Percentiles rank a stretch among this genome's conserved stretches.
phyloP scores from a whole-genome alignment of 2,329 filamentous ascomycete genomes.

The Aspergillus oerlinghausenensis region DNA sequence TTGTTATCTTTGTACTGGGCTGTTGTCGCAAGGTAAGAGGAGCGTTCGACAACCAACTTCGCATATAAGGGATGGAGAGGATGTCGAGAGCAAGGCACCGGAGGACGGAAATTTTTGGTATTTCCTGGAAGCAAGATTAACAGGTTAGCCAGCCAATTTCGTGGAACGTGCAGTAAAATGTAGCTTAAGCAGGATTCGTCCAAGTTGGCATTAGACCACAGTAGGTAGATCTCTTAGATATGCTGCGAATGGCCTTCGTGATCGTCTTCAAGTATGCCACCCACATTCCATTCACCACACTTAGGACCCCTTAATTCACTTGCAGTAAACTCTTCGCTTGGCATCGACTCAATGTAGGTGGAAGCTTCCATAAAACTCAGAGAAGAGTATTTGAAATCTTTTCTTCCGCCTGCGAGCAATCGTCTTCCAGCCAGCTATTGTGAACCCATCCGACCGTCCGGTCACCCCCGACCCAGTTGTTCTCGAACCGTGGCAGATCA shows the following conservation, averaged over 20 bases:
- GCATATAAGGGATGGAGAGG: slow-evolving; percentile 22
- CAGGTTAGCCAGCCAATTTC: slow-evolving; percentile 12
- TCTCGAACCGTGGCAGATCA: neutral
- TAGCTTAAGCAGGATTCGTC: neutral
- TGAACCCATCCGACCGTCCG: neutral
- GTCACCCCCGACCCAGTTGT: neutral
- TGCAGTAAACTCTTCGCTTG: slow-evolving; percentile 2
- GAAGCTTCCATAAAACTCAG: slow-evolving; percentile 6
- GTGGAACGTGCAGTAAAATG: neutral
- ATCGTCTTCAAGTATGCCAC: slow-evolving; percentile 14
- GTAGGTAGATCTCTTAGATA: slow-evolving; percentile 8
- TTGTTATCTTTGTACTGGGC: slow-evolving; percentile 23
- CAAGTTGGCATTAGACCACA: neutral
- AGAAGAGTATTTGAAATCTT: slow-evolving; percentile 3
- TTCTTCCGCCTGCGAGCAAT: neutral
- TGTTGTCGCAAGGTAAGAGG: slow-evolving; percentile 16
- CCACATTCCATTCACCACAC: slow-evolving; percentile 12
- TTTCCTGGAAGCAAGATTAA: slow-evolving; percentile 11
- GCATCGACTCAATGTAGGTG: slow-evolving; percentile 1
- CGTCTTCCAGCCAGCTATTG: neutral
- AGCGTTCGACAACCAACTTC: slow-evolving; percentile 23
- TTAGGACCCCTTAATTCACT: slow-evolving; percentile 11
- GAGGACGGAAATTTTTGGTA: slow-evolving; percentile 14
- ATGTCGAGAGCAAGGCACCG: slow-evolving; percentile 16
- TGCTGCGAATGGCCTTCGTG: slow-evolving; percentile 16